Evolutionary conservation across 257 asterid species (phyloP).

Genomic region (Coffea canephora): DNA sequence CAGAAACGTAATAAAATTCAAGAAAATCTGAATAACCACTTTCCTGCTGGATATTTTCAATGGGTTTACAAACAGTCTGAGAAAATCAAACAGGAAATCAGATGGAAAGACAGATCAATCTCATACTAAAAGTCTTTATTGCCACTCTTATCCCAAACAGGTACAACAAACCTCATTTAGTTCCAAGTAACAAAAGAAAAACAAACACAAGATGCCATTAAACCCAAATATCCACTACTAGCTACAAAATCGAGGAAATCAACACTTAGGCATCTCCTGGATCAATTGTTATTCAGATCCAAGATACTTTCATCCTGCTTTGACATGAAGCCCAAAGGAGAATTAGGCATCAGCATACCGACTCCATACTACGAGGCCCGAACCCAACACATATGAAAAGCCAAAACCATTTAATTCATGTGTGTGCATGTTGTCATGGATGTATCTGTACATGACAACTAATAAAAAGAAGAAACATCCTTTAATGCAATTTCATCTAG

Average conservation of each 20-base stretch:
- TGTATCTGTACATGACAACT: not conserved
- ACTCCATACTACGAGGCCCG: not conserved
- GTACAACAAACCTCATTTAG: no score
- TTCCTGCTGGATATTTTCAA: no score
- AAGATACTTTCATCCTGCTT: not conserved
- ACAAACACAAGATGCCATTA: no score
- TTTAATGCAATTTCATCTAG: not conserved
- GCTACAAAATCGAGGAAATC: not conserved
- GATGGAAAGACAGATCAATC: no score
- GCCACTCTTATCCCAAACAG: no score
- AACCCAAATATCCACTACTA: not conserved
- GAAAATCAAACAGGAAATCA: no score
- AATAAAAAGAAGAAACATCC: not conserved
- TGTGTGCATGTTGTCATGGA: not conserved
- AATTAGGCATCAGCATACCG: not conserved
- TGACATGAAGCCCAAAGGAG: not conserved
- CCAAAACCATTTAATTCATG: not conserved
- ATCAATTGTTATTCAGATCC: not conserved
- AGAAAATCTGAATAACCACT: no score
- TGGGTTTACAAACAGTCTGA: no score
- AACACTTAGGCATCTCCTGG: not conserved
- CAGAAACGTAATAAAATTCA: no score
- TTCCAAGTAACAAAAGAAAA: no score
- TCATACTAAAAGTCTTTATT: no score
- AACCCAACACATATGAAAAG: not conserved